Evolutionary conservation across 768 basidiomycete genomes (phyloP).

Genomic region (Tylopilus balloui): DNA sequence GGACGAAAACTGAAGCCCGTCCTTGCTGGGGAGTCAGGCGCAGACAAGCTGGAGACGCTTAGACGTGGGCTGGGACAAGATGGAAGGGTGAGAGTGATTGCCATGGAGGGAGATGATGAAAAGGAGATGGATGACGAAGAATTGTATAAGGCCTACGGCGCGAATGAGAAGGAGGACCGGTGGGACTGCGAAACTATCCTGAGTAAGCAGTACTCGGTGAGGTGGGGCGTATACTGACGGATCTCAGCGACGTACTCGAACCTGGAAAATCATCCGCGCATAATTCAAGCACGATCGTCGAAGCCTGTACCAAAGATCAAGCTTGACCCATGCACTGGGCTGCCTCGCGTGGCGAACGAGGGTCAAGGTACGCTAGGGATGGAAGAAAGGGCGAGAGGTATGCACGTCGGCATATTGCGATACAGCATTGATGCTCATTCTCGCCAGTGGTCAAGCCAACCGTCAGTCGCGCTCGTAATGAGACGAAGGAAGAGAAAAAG

Average conservation of each 20-base stretch:
- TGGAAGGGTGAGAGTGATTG: conserved; percentile 46
- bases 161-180: conserved; percentile 56
- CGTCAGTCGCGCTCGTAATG: conserved; percentile 65
- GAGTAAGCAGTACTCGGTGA: conserved; percentile 47
- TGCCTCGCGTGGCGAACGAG: conserved; percentile 50
- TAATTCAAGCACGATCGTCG: conserved; percentile 66
- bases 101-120: conserved; percentile 44
- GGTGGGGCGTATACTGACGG: conserved; percentile 6
- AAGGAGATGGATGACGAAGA: conserved; percentile 42
- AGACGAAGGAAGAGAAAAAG: conserved; percentile 72
- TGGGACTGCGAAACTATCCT: conserved; percentile 99
- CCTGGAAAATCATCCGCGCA: conserved; percentile 90
- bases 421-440: conserved; percentile 1
- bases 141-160: conserved; percentile 37
- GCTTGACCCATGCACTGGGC: conserved; percentile 72
- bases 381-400: conserved; percentile 29
- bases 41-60: conserved; percentile 77
- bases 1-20: conserved; percentile 82
- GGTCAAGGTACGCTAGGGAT: conserved; percentile 12
- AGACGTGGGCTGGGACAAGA: conserved; percentile 74
- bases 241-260: conserved; percentile 88
- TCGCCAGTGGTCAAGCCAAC: conserved; percentile 38
- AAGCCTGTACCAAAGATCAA: conserved; percentile 57
- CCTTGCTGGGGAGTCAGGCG: conserved; percentile 65
- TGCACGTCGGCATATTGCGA: neutral